Evolutionary conservation across 108 stramenopile species (phyloP), one percentile per base, ranked within the genome.

Genomic region (Nitzschia sp.): DNA sequence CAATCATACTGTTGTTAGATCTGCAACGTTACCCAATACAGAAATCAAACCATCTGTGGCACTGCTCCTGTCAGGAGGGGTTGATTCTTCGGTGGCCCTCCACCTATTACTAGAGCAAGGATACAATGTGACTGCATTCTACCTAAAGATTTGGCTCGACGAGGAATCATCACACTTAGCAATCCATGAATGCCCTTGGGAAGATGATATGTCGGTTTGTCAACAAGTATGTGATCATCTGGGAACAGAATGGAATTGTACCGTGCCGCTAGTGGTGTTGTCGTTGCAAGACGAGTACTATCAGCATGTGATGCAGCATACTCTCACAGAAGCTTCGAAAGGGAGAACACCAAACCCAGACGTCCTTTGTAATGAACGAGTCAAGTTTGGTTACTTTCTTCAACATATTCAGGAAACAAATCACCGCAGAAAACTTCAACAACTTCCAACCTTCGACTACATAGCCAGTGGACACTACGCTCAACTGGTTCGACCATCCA

Each of bases 321-420:
- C 96, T 10, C 72, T 98, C 11, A 69, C 80, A 15, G 95, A 98
- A 70, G 96, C 94, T 21, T 52, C 73, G 41, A 57, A 61, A 52
- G 96, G 96, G 15, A 75, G 97, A 24, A 98, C 97, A 20, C 97
- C 97, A 56, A 98, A 98, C 86, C 97, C 97, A 15, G 97, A 98
- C 70, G 91, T 98, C 19, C 81, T 96, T 86, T 98, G 97, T 76
- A 98, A 98, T 82, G 86, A 90, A 21, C 77, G 93, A 39, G 82
- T 98, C 63, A 98, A 98, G 69, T 98, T 98, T 80, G 96, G 96
- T 11, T 94, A 93, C 72, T 98, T 98, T 63, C 80, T 91, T 70
- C 91, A 98, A 25, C 78, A 76, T 42, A 78, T 95, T 41, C 66
- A 71, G 39, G 43, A 67, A 25, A 42, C 39, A 34, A 70, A 78